Percentiles rank a stretch among this genome's conserved stretches.
Conservation (phyloP, 2,329 filamentous ascomycete genomes). For the Cladosporium colombiae region DNA sequence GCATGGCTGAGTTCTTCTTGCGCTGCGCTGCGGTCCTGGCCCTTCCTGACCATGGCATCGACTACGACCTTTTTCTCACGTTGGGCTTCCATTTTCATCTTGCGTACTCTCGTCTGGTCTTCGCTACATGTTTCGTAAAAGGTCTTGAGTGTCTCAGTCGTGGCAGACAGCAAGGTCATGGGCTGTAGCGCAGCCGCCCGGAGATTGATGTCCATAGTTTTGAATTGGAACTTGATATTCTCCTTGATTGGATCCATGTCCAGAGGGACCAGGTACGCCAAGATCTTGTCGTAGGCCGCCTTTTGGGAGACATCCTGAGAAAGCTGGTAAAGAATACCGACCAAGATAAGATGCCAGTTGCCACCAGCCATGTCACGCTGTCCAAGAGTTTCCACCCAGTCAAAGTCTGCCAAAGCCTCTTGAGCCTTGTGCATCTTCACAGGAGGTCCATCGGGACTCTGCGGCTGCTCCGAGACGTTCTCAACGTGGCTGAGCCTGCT, state of each 20-base stretch:
- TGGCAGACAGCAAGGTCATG: slow-evolving; percentile 79
- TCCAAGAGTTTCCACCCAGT: slow-evolving; percentile 83
- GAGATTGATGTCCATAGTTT: slow-evolving; percentile 75
- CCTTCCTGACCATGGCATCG: slow-evolving; percentile 57
- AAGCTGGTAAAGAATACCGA: slow-evolving; percentile 82
- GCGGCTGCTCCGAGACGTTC: slow-evolving; percentile 52
- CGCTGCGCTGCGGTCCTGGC: slow-evolving; percentile 47
- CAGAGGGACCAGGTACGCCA: slow-evolving; percentile 78
- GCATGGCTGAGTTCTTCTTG: slow-evolving; percentile 24
- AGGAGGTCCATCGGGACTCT: slow-evolving; percentile 36
- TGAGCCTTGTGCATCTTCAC: slow-evolving; percentile 63
- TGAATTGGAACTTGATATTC: slow-evolving; percentile 72
- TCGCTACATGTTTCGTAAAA: slow-evolving; percentile 92
- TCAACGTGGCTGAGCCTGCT: slow-evolving; percentile 75
- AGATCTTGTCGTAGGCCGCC: slow-evolving; percentile 72
- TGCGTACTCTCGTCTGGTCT: slow-evolving; percentile 91
- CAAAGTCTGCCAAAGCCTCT: slow-evolving; percentile 71
- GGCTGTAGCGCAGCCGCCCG: slow-evolving; percentile 80
- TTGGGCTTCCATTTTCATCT: slow-evolving; percentile 93
- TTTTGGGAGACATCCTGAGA: slow-evolving; percentile 73
- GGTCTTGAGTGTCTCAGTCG: slow-evolving; percentile 80
- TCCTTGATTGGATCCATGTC: slow-evolving; percentile 73
- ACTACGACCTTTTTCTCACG: slow-evolving; percentile 62
- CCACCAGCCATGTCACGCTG: slow-evolving; percentile 84
- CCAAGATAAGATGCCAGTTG: slow-evolving; percentile 87